These are phyloP conservation scores for Pleurozium schreberi DNA, from an alignment of 225 moss, liverwort and hornwort species.

Conservation along the genomic window DNA sequence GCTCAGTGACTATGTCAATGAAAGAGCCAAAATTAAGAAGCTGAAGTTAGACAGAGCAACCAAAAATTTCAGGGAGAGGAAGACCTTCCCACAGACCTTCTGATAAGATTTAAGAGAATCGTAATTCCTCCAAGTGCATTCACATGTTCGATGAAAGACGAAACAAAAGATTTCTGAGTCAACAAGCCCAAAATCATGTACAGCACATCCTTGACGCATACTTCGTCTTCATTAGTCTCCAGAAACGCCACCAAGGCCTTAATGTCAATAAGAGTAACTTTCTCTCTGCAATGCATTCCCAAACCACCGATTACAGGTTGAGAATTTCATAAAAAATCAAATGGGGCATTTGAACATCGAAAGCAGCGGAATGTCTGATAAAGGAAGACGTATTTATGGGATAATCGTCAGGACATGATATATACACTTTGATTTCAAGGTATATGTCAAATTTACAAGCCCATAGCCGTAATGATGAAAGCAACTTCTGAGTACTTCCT, in stretches of 20 bases:
- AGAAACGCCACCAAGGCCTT: constrained; percentile 59
- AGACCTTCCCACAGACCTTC: constrained; percentile 29
- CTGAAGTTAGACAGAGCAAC: neutral
- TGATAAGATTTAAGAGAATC: constrained; percentile 50
- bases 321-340: neutral
- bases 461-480: neutral
- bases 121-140: constrained; percentile 57
- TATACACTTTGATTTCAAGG: neutral
- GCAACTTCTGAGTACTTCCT: neutral
- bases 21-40: neutral
- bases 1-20: neutral
- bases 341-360: neutral
- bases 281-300: constrained; percentile 31
- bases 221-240: constrained; percentile 60
- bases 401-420: neutral
- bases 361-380: neutral
- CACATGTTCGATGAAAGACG: constrained; percentile 54
- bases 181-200: constrained; percentile 48
- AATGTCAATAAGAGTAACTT: constrained; percentile 26
- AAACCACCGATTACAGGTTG: neutral
- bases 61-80: neutral
- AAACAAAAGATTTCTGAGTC: constrained; percentile 47
- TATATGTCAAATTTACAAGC: neutral
- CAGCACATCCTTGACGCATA: constrained; percentile 65
- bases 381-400: neutral